Conservation (phyloP, 768 basidiomycete species). For the Phaeolepiota aurea region DNA sequence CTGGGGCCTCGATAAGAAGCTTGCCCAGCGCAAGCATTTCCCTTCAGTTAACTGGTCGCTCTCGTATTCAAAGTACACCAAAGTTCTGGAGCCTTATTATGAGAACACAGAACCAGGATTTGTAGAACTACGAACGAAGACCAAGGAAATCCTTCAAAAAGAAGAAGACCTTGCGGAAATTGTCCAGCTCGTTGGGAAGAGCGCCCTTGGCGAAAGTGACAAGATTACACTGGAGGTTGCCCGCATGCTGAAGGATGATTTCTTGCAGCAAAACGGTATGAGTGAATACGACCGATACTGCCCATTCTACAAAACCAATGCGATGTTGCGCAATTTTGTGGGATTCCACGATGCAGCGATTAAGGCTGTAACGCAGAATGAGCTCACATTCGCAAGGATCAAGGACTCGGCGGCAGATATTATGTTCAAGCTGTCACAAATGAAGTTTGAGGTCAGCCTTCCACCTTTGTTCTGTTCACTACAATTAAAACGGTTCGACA, state of each 20-base stretch:
- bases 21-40: constrained; percentile 98
- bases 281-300: constrained; percentile 96
- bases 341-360: constrained; percentile 88
- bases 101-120: constrained; percentile 91
- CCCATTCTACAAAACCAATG: constrained; percentile 98
- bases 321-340: constrained; percentile 93
- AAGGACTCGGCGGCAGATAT: constrained; percentile 81
- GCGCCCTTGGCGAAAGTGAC: constrained; percentile 92
- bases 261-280: constrained; percentile 98
- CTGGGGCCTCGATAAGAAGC: constrained; percentile 99
- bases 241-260: constrained; percentile 95
- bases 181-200: constrained; percentile 98
- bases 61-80: constrained; percentile 99
- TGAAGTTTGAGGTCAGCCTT: constrained; percentile 93
- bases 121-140: constrained; percentile 82
- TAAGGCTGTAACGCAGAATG: constrained; percentile 75
- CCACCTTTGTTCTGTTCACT: not conserved
- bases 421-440: constrained; percentile 96
- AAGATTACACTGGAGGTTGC: constrained; percentile 98
- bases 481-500: constrained; percentile 19
- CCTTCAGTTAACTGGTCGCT: constrained; percentile 99
- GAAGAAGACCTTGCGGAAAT: constrained; percentile 98
- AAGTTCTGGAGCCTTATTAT: constrained; percentile 89
- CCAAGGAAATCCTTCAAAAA: constrained; percentile 97
- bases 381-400: constrained; percentile 80